Evolutionary conservation across 1,139 yeast genomes (phyloP), one percentile per base, ranked within the genome.

Genomic region (Candida buenavistaensis): DNA sequence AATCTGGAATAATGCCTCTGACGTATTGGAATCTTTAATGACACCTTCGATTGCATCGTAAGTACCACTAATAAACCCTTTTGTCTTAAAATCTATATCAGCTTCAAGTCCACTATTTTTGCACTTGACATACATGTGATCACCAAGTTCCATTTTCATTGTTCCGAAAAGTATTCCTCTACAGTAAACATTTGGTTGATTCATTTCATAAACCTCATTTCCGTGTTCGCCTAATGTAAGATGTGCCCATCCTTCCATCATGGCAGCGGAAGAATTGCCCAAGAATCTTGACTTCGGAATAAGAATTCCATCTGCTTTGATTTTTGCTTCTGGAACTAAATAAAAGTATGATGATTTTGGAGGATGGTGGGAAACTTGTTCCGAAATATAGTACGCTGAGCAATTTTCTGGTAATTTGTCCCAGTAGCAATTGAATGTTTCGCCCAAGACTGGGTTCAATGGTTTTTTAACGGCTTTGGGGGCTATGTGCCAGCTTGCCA

Each of bases 391-490:
- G 53, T 74, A 90, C 0, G 97, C 96, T 4, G 31, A n/a, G 5
- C 13, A 5, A 19, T 26, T 21, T 3, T 26, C 74, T 37, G 85
- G 80, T 9, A 92, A 79, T 35, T 87, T 64, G 48, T 88, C 94
- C 98, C 98, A 92, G 55, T 85, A 90, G 52, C 96, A 84, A 12
- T 86, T 73, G 56, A 88, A 92, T 47, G 82, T 74, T 56, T 92
- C 98, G 19, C 97, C 97, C 20, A 92, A 60, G 5, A 94, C 89
- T 1, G 98, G 98, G 52, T 92, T 92, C 50, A 92, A 69, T 0
- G 98, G 98, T 60, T 92, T 92, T 58, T 94, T 92, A 9, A 92
- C 98, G 1, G 97, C 98, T 55, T 90, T 92, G 15, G 98, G 98
- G 1, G 97, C 94, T 54, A 92, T 90, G 54, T 92, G 97, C 97